Evolutionary conservation across 805 yeast genomes (phyloP).

Genomic region (Sugiyamaella boreocaroliniensis): DNA sequence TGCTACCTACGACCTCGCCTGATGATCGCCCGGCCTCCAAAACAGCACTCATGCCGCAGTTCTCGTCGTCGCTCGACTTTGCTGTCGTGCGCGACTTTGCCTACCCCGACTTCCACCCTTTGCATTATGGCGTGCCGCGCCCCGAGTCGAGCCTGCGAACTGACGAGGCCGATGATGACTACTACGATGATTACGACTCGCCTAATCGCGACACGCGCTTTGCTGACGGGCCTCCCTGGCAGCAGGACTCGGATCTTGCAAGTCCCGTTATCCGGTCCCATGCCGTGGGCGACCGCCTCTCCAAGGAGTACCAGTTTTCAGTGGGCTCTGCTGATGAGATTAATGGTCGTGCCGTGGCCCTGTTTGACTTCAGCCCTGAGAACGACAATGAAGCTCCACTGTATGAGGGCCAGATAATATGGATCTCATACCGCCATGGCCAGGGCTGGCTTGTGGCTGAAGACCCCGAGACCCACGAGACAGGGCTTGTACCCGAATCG

Average conservation of each 20-base stretch:
- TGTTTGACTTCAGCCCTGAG: slow-evolving; percentile 87
- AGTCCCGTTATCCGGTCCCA: slow-evolving; percentile 23
- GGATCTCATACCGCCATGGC: slow-evolving; percentile 87
- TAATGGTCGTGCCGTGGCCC: slow-evolving; percentile 63
- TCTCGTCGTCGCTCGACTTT: slow-evolving; percentile 30
- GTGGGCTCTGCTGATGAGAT: slow-evolving; percentile 26
- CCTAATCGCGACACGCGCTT: slow-evolving; percentile 17
- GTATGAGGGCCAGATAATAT: slow-evolving; percentile 71
- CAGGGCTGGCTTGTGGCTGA: slow-evolving; percentile 97
- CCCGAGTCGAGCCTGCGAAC: slow-evolving; percentile 1
- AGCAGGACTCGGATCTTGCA: slow-evolving; percentile 29
- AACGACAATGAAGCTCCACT: slow-evolving; percentile 85
- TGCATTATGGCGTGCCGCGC: slow-evolving; percentile 55
- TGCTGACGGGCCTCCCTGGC: slow-evolving; percentile 33
- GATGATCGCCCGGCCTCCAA: not conserved
- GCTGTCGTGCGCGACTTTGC: slow-evolving; percentile 75
- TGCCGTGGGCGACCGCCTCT: slow-evolving; percentile 14
- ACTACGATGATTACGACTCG: slow-evolving; percentile 17
- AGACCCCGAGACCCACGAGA: slow-evolving; percentile 65
- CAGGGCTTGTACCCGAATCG: slow-evolving; percentile 93
- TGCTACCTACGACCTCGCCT: too few relatives aligned
- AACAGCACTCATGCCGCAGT: slow-evolving; percentile 19
- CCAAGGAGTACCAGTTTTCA: slow-evolving; percentile 23
- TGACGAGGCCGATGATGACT: slow-evolving; percentile 19
- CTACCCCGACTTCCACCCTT: slow-evolving; percentile 60